phyloP scores from a whole-genome alignment of 805 yeast species.

The Maudiozyma serrabonitensis region DNA sequence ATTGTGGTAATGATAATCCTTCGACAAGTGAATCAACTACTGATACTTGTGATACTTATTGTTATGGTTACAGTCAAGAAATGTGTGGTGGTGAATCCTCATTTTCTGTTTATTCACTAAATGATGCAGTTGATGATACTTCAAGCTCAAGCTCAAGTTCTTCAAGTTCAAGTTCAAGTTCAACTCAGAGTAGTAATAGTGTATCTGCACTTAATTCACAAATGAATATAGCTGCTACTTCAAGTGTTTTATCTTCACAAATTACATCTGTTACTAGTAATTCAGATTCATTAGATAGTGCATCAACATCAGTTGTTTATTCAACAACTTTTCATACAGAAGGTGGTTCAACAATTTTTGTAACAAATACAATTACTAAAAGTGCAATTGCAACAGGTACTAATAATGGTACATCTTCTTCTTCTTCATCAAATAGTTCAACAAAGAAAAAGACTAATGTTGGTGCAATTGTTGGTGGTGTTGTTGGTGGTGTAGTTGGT shows the following conservation, averaged over 20 bases:
- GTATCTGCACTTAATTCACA: not conserved
- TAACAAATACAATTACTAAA: constrained; percentile 21
- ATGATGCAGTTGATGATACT: constrained; percentile 13
- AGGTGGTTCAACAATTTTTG: constrained; percentile 24
- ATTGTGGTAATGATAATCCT: constrained; percentile 24
- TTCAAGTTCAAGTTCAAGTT: constrained; percentile 2
- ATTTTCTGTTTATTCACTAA: constrained; percentile 35
- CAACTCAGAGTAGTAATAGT: constrained; percentile 12
- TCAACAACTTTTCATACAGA: constrained; percentile 20
- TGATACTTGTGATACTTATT: constrained; percentile 25
- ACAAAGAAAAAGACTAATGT: constrained; percentile 23
- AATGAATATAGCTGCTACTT: not conserved
- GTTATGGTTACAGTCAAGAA: constrained; percentile 50
- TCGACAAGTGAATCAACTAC: constrained; percentile 9
- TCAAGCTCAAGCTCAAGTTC: constrained; percentile 6
- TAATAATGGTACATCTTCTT: not conserved
- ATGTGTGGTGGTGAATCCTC: constrained; percentile 53
- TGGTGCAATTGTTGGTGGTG: constrained; percentile 59
- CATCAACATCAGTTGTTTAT: constrained; percentile 12
- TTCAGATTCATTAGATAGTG: not conserved
- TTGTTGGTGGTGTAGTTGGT: constrained; percentile 46
- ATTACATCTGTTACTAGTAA: constrained; percentile 15
- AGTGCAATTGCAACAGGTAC: constrained; percentile 9
- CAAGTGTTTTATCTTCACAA: constrained; percentile 4
- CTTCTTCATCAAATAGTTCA: too few relatives aligned